Base-by-base conservation (phyloP, 2,329 filamentous ascomycete species). In the Talaromyces sp. region DNA sequence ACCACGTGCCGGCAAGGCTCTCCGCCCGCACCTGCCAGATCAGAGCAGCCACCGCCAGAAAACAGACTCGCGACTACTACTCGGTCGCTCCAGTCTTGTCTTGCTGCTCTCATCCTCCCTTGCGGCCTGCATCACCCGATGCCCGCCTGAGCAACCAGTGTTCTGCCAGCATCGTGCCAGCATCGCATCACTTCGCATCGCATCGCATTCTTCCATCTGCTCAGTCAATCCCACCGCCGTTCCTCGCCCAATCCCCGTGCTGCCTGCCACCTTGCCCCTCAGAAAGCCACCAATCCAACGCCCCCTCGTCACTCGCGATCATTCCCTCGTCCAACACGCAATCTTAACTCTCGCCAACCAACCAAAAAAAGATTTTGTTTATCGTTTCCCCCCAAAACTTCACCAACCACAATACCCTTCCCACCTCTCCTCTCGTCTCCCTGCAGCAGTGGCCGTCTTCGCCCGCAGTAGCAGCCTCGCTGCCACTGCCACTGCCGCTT, bases 81-180 rank as follows among this genome's bases (percentile, higher is more conserved):
- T 27, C 26, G 3, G 32, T 35, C 32, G 13, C 32, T 35, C 32
- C 32, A 5, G n/a, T n/a, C 32, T 35, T 13, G 13, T 14, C 13
- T 4, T 24, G 11, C 43, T 46, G n/a, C 43, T 46, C 43, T 29
- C 27, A 26, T 32, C 51, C 57, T 61, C 59, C 55, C 59, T 61
- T 61, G 59, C 56, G 19, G 38, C 19, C 49, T 51, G 55, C 59
- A 53, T 58, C 59, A 21, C 17, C 59, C 32, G 32, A 21, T 55
- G 26, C 51, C 27, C 17, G 54, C 49, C 32, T 55, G 26, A 46
- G 43, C 11, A 21, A 38, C 26, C 26, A 27, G 26, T 6, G 26
- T 27, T 27, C 6, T 27, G 26, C 26, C 38, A 31, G 31, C 57
- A 55, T 13, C 31, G 26, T 17, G 11, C 31, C 31, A n/a, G 31